Conservation (phyloP, 2,329 filamentous ascomycete species). For the Claviceps sp. region DNA sequence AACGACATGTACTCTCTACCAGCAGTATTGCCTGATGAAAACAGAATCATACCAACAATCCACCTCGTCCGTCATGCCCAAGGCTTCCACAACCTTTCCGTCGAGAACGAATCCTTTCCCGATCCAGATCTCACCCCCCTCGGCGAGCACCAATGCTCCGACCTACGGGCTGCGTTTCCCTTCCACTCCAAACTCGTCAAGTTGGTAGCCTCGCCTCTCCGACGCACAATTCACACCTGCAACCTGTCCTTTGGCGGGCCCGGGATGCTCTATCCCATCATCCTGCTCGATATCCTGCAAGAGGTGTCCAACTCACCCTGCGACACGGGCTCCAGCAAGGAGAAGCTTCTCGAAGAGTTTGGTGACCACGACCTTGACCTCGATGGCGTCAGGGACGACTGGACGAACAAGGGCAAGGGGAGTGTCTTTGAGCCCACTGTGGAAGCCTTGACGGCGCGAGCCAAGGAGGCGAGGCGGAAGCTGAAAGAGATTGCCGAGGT, state of each 20-base stretch:
- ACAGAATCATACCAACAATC: slow-evolving; percentile 37
- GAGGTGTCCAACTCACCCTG: slow-evolving; percentile 64
- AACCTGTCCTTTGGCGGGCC: slow-evolving; percentile 50
- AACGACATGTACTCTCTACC: too few species aligned
- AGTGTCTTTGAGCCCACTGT: slow-evolving; percentile 34
- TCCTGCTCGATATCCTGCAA: slow-evolving; percentile 63
- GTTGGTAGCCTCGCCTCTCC: slow-evolving; percentile 66
- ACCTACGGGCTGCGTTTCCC: slow-evolving; percentile 50
- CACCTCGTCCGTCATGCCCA: slow-evolving; percentile 63
- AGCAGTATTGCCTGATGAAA: too few species aligned
- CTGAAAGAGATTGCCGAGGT: slow-evolving; percentile 32
- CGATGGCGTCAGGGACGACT: slow-evolving; percentile 45
- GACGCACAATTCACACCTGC: slow-evolving; percentile 69
- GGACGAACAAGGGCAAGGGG: slow-evolving; percentile 51
- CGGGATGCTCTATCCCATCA: slow-evolving; percentile 29
- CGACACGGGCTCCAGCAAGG: slow-evolving; percentile 54
- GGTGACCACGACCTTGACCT: slow-evolving; percentile 49
- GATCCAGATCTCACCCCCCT: slow-evolving; percentile 67
- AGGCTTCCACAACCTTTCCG: slow-evolving; percentile 67
- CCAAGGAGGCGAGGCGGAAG: slow-evolving; percentile 45
- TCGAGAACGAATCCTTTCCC: slow-evolving; percentile 55
- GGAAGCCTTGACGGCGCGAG: slow-evolving; percentile 44
- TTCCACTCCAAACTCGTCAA: slow-evolving; percentile 51
- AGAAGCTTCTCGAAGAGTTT: slow-evolving; percentile 47
- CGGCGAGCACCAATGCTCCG: slow-evolving; percentile 62